These are phyloP conservation scores for Diaporthe sp. DNA, from an alignment of 2,329 filamentous ascomycete genomes.

Conservation along the genomic window DNA sequence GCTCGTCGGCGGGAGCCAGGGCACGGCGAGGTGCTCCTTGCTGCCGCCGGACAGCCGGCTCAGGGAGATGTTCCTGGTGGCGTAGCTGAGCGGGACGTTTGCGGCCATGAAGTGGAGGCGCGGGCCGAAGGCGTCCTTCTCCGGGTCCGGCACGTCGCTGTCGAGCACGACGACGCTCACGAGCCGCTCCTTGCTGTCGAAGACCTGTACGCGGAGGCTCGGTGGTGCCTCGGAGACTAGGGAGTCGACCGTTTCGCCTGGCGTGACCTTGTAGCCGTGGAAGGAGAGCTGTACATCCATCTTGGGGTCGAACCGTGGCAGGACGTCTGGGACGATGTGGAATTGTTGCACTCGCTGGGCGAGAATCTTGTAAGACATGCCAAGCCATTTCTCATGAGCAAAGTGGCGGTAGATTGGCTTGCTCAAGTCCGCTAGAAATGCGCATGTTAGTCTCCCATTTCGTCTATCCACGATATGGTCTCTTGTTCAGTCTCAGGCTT, in stretches of 20 bases:
- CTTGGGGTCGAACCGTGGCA: slow-evolving; percentile 82
- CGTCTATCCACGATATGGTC: background rate
- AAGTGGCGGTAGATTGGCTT: slow-evolving; percentile 96
- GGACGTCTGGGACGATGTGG: slow-evolving; percentile 87
- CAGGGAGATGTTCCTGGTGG: slow-evolving; percentile 40
- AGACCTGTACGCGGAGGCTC: slow-evolving; percentile 85
- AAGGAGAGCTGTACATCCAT: slow-evolving; percentile 89
- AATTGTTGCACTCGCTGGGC: slow-evolving; percentile 90
- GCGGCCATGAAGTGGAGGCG: slow-evolving; percentile 89
- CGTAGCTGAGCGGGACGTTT: slow-evolving; percentile 64
- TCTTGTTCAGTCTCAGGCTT: slow-evolving; percentile 47
- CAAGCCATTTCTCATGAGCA: slow-evolving; percentile 88
- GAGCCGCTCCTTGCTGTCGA: slow-evolving; percentile 83
- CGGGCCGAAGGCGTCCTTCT: slow-evolving; percentile 80
- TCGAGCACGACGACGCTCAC: slow-evolving; percentile 90
- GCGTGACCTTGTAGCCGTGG: slow-evolving; percentile 74
- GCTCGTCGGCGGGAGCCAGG: slow-evolving; percentile 88
- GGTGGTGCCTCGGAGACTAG: slow-evolving; percentile 79
- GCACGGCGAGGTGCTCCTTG: slow-evolving; percentile 76
- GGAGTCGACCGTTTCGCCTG: slow-evolving; percentile 84
- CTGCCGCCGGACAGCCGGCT: slow-evolving; percentile 53
- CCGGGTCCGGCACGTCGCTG: slow-evolving; percentile 86
- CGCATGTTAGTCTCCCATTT: slow-evolving; percentile 15
- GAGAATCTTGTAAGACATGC: slow-evolving; percentile 83
- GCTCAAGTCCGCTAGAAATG: slow-evolving; percentile 84